These are phyloP conservation scores for Tulasnella sp. DNA, from an alignment of 768 basidiomycete species.

Conservation along the genomic window DNA sequence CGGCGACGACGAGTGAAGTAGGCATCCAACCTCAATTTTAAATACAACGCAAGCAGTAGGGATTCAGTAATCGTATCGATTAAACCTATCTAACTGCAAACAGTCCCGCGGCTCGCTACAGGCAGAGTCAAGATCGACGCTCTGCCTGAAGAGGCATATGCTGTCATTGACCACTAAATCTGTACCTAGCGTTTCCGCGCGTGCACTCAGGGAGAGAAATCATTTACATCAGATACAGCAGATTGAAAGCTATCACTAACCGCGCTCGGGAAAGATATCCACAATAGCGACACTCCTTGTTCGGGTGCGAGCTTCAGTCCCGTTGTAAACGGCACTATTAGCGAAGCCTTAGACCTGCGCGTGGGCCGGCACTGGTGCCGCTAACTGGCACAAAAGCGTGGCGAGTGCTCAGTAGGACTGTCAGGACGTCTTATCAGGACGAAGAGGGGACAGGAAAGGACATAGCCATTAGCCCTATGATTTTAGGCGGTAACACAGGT, in stretches of 20 bases:
- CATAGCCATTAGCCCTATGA: constrained; percentile 32
- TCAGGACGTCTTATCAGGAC: constrained; percentile 36
- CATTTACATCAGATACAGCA: constrained; percentile 13
- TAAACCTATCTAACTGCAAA: no score
- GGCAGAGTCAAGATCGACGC: constrained; percentile 55
- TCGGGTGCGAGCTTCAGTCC: no score
- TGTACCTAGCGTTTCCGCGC: constrained; percentile 36
- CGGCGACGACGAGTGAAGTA: not conserved
- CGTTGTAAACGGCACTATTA: constrained; percentile 28
- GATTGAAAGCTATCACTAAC: constrained; percentile 12
- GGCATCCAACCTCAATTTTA: constrained; percentile 26
- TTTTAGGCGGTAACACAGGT: constrained; percentile 22
- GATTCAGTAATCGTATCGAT: no score
- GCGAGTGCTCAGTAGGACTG: constrained; percentile 48
- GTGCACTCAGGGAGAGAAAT: constrained; percentile 3
- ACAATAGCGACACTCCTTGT: not conserved
- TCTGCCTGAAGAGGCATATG: constrained; percentile 62
- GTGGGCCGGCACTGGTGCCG: constrained; percentile 62
- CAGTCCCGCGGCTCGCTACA: constrained; percentile 20
- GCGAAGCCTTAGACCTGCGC: constrained; percentile 37
- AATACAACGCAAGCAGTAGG: constrained; percentile 74
- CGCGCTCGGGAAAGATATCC: constrained; percentile 12
- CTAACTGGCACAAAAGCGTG: constrained; percentile 36
- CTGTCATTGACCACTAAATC: constrained; percentile 63
- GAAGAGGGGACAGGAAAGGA: constrained; percentile 8